A percentile compares a stretch with the other conserved stretches of the same genome.
Conservation (phyloP, 1,139 yeast genomes). For the Hyphopichia buzzinii region DNA sequence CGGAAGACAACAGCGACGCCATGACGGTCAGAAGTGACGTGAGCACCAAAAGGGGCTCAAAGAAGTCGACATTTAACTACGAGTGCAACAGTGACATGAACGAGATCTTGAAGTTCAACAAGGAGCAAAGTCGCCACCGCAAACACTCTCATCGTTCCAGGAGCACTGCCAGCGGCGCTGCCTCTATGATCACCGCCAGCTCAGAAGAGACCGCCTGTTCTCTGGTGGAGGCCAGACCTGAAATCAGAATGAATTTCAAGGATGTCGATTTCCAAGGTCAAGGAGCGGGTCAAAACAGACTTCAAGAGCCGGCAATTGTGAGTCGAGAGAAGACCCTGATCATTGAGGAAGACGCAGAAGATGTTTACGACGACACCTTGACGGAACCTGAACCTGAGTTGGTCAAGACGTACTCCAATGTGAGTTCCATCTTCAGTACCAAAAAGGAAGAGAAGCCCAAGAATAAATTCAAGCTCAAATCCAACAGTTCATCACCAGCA, state of each 20-base stretch:
- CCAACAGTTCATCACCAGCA: not conserved
- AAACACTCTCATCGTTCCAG: slow-evolving; percentile 2
- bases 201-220: slow-evolving; percentile 1
- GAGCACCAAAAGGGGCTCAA: slow-evolving; percentile 1
- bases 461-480: not conserved
- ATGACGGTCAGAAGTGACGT: slow-evolving; percentile 1
- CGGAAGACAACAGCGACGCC: not conserved
- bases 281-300: not conserved
- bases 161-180: not conserved
- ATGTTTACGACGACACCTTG: slow-evolving; percentile 4
- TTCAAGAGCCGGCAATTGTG: slow-evolving; percentile 1
- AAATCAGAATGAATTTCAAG: slow-evolving; percentile 8
- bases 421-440: slow-evolving; percentile 22
- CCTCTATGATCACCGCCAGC: not conserved
- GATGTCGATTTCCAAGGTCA: slow-evolving; percentile 10
- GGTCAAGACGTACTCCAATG: slow-evolving; percentile 17
- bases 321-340: not conserved
- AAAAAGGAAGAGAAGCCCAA: slow-evolving; percentile 5
- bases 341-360: slow-evolving; percentile 6
- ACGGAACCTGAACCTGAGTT: slow-evolving; percentile 6
- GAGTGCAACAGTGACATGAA: slow-evolving; percentile 13
- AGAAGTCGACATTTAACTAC: slow-evolving; percentile 7
- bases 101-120: slow-evolving; percentile 13
- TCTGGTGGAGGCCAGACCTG: slow-evolving; percentile 4
- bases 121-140: slow-evolving; percentile 10